phyloP scores from a whole-genome alignment of 2,329 filamentous ascomycete species.

The Fulvia fulva region DNA sequence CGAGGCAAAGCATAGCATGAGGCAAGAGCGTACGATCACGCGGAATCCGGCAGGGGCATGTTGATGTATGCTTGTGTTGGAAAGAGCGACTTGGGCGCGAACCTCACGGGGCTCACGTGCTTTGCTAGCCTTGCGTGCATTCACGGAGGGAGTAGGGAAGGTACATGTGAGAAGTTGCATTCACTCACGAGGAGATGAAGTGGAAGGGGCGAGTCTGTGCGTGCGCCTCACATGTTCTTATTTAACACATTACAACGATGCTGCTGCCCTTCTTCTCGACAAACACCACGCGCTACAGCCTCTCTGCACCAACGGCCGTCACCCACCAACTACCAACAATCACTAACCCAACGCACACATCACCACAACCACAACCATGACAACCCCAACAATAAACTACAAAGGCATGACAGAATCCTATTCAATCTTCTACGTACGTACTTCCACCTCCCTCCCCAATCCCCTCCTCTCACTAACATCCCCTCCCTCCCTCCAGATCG shows the following conservation, averaged over 20 bases:
- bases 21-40: no score
- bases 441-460: not conserved
- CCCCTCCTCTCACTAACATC: not conserved
- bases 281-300: not conserved
- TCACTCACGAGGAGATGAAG: not conserved
- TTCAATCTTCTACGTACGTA: not conserved
- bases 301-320: no score
- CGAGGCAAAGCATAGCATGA: not conserved
- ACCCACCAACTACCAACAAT: no score
- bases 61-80: no score
- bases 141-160: no score
- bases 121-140: no score
- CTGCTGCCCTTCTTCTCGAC: not conserved
- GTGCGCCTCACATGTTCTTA: not conserved
- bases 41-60: no score
- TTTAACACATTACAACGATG: not conserved
- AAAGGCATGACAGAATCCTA: not conserved
- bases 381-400: not conserved
- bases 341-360: no score
- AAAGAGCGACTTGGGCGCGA: no score
- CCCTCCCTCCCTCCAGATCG: not conserved
- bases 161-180: no score
- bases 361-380: no score
- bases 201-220: not conserved
- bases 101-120: no score